Conservation (phyloP, 495 filamentous ascomycete genomes). For the Hypoxylon fuscum region DNA sequence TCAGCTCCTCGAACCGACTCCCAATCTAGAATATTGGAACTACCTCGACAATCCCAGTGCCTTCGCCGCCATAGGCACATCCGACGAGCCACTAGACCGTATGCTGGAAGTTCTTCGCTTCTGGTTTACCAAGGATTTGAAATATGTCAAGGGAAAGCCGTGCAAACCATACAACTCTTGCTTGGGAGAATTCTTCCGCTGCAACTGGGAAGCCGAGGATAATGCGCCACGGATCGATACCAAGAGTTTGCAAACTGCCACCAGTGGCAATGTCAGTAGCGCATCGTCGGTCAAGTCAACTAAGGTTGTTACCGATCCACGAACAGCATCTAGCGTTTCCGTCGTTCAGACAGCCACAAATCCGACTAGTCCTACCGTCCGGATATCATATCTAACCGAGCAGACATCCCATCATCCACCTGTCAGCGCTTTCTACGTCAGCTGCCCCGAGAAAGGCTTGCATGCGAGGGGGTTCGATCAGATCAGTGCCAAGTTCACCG, state of each 20-base stretch:
- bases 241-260: slow-evolving; percentile 36
- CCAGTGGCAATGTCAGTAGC: slow-evolving; percentile 50
- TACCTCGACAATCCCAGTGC: slow-evolving; percentile 96
- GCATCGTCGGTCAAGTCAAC: slow-evolving; percentile 60
- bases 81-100: slow-evolving; percentile 87
- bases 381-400: slow-evolving; percentile 92
- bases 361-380: slow-evolving; percentile 64
- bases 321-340: slow-evolving; percentile 54
- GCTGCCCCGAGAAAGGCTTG: slow-evolving; percentile 91
- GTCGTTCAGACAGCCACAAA: slow-evolving; percentile 52
- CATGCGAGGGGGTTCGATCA: slow-evolving; percentile 93
- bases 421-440: slow-evolving; percentile 94
- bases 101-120: slow-evolving; percentile 94
- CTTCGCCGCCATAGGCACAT: slow-evolving; percentile 95
- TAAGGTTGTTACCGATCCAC: slow-evolving; percentile 43
- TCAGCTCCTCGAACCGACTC: slow-evolving; percentile 92
- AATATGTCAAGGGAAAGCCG: slow-evolving; percentile 98
- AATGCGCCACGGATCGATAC: slow-evolving; percentile 62
- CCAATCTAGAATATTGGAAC: slow-evolving; percentile 98
- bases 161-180: slow-evolving; percentile 99
- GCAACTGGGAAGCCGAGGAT: slow-evolving; percentile 92
- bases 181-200: slow-evolving; percentile 97
- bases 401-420: slow-evolving; percentile 99
- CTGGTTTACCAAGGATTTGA: slow-evolving; percentile 99
- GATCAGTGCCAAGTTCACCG: slow-evolving; percentile 96